Base-by-base conservation (phyloP, 805 yeast species). In the Maudiozyma barnettii region DNA sequence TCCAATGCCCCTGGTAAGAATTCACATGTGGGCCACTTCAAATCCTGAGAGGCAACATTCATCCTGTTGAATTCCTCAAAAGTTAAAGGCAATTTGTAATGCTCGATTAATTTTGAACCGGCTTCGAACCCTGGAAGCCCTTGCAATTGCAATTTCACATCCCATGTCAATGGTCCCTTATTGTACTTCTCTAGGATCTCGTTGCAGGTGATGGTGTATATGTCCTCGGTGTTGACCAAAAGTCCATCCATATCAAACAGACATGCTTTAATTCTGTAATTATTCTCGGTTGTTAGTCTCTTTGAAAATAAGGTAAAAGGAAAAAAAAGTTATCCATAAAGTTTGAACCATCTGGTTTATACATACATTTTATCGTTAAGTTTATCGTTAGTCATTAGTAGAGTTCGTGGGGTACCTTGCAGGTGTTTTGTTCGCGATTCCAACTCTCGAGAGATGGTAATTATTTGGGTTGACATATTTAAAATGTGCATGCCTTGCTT, bases 181-280 rank as follows among this genome's bases (percentile, higher is more conserved):
- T 84, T 86, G 59, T 78, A 83, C 46, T 72, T 69, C 13, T 78
- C 77, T 22, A 93, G 71, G 2, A 86, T 65, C 46, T 79, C 82
- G 44, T 84, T 77, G 30, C 86, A 71, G 2, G 86, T 84, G 48
- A 79, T 78, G 1, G 99, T 91, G 65, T 93, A 93, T 47, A 90
- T 73, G 54, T 86, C 95, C 66, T 93, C 99, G 4, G 97, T 85
- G 68, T 90, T 87, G 60, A 93, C 77, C 52, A 93, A 72, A 21
- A 95, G 76, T 1, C 99, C 99, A 63, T 93, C 99, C 98, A 93
- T 86, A 72, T 87, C 96, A 49, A 65, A 65, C 21, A 65, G 56
- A 51, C 69, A 65, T 54, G 68, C 68, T 46, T 57, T 62, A 12
- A 60, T 49, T 41, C 49, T 47, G 37, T 18, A 29, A n/a, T 26